Conservation (phyloP, 805 yeast genomes). For the Zygotorulaspora danielsina region DNA sequence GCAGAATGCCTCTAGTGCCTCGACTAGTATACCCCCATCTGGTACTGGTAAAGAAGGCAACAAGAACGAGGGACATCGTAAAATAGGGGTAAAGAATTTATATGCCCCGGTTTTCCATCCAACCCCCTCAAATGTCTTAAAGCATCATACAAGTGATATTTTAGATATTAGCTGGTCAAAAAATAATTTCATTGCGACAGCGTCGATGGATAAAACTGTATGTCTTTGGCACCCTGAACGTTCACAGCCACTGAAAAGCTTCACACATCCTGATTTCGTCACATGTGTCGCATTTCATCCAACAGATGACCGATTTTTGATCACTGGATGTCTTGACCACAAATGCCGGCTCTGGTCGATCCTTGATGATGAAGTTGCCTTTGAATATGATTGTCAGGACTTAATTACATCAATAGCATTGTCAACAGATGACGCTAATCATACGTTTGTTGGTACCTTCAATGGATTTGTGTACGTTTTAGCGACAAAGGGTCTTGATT, state of each 20-base stretch:
- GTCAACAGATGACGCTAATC: slow-evolving; percentile 57
- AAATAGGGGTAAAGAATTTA: slow-evolving; percentile 14
- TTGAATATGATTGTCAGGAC: slow-evolving; percentile 55
- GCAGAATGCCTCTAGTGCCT: slow-evolving; percentile 1
- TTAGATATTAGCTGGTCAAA: slow-evolving; percentile 84
- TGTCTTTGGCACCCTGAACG: slow-evolving; percentile 82
- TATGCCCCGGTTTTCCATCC: slow-evolving; percentile 79
- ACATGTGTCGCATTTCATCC: slow-evolving; percentile 80
- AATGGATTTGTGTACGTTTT: slow-evolving; percentile 62
- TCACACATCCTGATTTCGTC: slow-evolving; percentile 75
- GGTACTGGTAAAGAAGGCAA: background rate
- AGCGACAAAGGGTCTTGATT: slow-evolving; percentile 59
- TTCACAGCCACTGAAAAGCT: slow-evolving; percentile 55
- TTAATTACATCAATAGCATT: slow-evolving; percentile 72
- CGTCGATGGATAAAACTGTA: slow-evolving; percentile 82
- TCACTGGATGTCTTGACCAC: slow-evolving; percentile 77
- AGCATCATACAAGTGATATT: slow-evolving; percentile 67
- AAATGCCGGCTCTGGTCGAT: slow-evolving; percentile 79
- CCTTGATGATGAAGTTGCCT: slow-evolving; percentile 63
- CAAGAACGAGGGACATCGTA: background rate
- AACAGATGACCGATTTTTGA: slow-evolving; percentile 77
- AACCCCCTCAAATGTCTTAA: slow-evolving; percentile 53
- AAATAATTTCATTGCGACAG: slow-evolving; percentile 71
- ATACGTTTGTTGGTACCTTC: slow-evolving; percentile 70
- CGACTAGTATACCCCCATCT: slow-evolving; percentile 1